Conservation (phyloP, 495 filamentous ascomycete genomes). For the Podospora pseudopauciseta region DNA sequence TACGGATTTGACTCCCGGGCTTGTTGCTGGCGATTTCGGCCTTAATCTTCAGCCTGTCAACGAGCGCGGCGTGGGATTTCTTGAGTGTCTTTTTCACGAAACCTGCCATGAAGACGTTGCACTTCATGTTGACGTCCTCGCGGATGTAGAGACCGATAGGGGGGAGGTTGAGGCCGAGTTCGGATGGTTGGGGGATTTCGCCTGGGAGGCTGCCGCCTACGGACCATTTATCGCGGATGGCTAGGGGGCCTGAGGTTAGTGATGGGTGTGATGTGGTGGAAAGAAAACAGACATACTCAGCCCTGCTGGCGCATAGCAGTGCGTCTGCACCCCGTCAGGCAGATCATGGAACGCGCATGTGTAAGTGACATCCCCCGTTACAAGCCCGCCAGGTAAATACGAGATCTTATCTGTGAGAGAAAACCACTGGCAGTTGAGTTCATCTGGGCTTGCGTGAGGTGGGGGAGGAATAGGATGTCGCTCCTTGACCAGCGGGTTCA, state of each 20-base stretch:
- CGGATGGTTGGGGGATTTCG: conserved; percentile 55
- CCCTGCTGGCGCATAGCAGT: conserved; percentile 57
- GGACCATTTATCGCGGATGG: conserved; percentile 68
- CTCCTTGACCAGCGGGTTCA: conserved; percentile 74
- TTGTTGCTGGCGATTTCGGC: conserved; percentile 35
- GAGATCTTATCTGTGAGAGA: conserved; percentile 65
- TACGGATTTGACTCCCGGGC: conserved; percentile 4
- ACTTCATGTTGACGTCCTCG: conserved; percentile 73
- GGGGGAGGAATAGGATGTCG: conserved; percentile 62
- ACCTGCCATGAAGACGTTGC: conserved; percentile 65
- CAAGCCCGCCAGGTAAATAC: conserved; percentile 64
- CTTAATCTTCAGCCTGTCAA: conserved; percentile 61
- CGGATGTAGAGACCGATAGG: conserved; percentile 65
- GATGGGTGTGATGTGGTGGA: background rate
- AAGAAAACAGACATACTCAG: conserved; percentile 20
- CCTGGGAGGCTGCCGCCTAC: conserved; percentile 60
- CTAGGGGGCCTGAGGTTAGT: conserved; percentile 48
- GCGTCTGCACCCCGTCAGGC: conserved; percentile 65
- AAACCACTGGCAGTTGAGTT: conserved; percentile 69
- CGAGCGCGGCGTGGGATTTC: conserved; percentile 62
- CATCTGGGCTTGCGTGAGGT: conserved; percentile 58
- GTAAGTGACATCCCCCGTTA: conserved; percentile 66
- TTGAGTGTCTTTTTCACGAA: conserved; percentile 77
- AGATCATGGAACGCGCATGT: conserved; percentile 71
- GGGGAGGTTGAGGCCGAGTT: conserved; percentile 60